Conservation (phyloP, 805 yeast species). For the Candida chilensis region DNA sequence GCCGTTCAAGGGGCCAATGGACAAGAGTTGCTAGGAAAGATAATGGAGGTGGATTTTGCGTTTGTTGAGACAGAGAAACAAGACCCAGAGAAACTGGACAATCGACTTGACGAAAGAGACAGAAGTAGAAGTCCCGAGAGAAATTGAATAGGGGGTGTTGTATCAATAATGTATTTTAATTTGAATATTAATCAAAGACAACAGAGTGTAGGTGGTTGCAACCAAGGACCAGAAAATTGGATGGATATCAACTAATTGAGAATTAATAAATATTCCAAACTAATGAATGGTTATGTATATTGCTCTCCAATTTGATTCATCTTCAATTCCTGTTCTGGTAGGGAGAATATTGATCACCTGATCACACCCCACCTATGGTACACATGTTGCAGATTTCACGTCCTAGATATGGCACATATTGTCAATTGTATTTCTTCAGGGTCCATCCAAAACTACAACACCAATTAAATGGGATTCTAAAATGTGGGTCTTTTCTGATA, state of each 20-base stretch:
- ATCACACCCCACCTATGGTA: too few relatives aligned
- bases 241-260: background rate
- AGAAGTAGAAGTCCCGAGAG: background rate
- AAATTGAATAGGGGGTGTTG: background rate
- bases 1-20: conserved; percentile 19
- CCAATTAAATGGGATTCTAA: too few relatives aligned
- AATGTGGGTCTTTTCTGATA: too few relatives aligned
- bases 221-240: background rate
- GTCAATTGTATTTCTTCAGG: background rate
- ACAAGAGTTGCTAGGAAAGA: conserved; percentile 19
- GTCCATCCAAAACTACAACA: background rate
- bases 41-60: conserved; percentile 23
- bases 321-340: too few relatives aligned
- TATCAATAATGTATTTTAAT: background rate
- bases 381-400: background rate
- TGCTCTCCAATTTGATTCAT: too few relatives aligned
- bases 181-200: too few relatives aligned
- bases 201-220: too few relatives aligned
- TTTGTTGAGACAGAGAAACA: conserved; percentile 13
- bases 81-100: background rate
- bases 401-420: background rate
- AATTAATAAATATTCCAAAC: too few relatives aligned
- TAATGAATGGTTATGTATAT: background rate
- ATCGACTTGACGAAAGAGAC: too few relatives aligned
- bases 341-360: too few relatives aligned